phyloP scores from a whole-genome alignment of 495 filamentous ascomycete genomes.

The Lepidopterella palustris region DNA sequence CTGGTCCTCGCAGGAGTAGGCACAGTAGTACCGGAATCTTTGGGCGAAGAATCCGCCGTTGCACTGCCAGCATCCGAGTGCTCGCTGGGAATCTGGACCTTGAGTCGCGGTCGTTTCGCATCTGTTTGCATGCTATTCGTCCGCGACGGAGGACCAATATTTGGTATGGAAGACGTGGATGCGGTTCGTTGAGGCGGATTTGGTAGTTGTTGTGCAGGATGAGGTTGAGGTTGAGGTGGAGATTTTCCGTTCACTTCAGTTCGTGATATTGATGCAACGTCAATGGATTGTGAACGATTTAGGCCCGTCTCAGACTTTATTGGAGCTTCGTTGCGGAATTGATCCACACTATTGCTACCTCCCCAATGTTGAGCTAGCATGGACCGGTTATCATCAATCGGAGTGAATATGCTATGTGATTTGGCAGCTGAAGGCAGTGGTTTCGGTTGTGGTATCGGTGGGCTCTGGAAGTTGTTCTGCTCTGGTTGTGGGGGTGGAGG shows the following conservation, averaged over 20 bases:
- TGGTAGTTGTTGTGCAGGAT: constrained; percentile 7
- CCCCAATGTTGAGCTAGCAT: constrained; percentile 83
- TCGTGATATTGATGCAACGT: constrained; percentile 50
- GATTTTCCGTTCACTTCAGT: constrained; percentile 23
- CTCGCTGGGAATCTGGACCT: constrained; percentile 91
- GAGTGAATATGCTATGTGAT: constrained; percentile 91
- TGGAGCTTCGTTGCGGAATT: constrained; percentile 35
- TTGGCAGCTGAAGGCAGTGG: constrained; percentile 60
- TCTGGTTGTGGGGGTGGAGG: constrained; percentile 41
- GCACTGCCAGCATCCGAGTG: constrained; percentile 75
- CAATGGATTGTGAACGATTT: constrained; percentile 59
- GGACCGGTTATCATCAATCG: constrained; percentile 87
- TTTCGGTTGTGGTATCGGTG: constrained; percentile 51
- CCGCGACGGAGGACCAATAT: constrained; percentile 55
- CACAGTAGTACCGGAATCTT: constrained; percentile 52
- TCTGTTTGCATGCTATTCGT: constrained; percentile 59
- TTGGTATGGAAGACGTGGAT: constrained; percentile 30
- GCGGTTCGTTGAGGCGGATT: constrained; percentile 26
- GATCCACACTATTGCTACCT: constrained; percentile 45
- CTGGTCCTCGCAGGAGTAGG: constrained; percentile 46
- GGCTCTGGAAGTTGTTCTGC: constrained; percentile 45
- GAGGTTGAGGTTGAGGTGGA: constrained; percentile 20
- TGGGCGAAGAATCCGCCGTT: constrained; percentile 69
- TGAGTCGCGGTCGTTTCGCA: constrained; percentile 70
- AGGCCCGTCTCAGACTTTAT: constrained; percentile 38